Evolutionary conservation across 805 yeast genomes (phyloP).

Genomic region (Ascoidea rubescens): DNA sequence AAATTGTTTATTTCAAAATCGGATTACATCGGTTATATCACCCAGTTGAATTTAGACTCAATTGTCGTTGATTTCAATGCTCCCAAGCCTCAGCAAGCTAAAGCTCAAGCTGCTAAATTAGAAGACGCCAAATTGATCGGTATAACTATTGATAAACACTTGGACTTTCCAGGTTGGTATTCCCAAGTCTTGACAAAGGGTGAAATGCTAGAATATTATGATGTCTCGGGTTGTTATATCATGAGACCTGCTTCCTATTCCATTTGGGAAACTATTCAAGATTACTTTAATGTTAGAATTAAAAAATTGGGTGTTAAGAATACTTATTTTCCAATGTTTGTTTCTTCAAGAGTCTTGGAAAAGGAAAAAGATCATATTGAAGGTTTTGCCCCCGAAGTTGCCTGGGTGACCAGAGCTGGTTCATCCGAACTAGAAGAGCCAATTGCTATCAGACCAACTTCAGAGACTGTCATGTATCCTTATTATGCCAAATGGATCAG

Average conservation of each 20-base stretch:
- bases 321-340: constrained; percentile 98
- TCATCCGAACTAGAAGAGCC: constrained; percentile 90
- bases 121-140: constrained; percentile 89
- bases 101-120: constrained; percentile 32
- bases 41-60: constrained; percentile 36
- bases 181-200: constrained; percentile 92
- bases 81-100: constrained; percentile 22
- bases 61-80: constrained; percentile 40
- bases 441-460: constrained; percentile 97
- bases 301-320: constrained; percentile 85
- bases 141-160: constrained; percentile 84
- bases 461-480: constrained; percentile 99
- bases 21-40: constrained; percentile 31
- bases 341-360: constrained; percentile 82
- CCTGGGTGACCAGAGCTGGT: constrained; percentile 99
- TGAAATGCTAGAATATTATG: constrained; percentile 97
- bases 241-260: constrained; percentile 90
- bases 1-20: constrained; percentile 36
- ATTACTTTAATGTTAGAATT: constrained; percentile 69
- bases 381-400: constrained; percentile 99
- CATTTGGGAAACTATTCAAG: constrained; percentile 90
- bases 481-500: constrained; percentile 98
- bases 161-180: constrained; percentile 95
- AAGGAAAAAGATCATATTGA: constrained; percentile 97
- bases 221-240: constrained; percentile 97